Percentiles rank a stretch among this genome's conserved stretches.
Evolutionary conservation across 352 stramenopile genomes (phyloP).

Genomic region (Phytophthora sojae): DNA sequence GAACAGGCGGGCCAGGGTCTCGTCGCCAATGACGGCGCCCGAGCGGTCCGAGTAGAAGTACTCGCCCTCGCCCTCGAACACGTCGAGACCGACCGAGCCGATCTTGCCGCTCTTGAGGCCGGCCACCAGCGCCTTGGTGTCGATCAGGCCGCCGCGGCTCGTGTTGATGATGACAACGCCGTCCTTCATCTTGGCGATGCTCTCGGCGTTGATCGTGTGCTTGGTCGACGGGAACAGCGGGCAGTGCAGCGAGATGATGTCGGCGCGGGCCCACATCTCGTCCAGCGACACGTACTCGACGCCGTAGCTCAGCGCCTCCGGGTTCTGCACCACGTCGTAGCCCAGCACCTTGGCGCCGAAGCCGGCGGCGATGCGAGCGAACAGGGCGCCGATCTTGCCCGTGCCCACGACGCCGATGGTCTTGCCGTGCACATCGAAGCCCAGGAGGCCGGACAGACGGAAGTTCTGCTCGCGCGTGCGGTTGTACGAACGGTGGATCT

Average conservation of each 20-base stretch:
- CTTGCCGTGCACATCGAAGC: conserved; percentile 77
- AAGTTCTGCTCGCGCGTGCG: conserved; percentile 82
- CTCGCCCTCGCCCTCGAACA: conserved; percentile 84
- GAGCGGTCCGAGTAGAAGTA: conserved; percentile 84
- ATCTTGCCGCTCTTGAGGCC: conserved; percentile 85
- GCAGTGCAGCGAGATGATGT: conserved; percentile 91
- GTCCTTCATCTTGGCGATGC: conserved; percentile 88
- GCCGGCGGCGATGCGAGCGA: conserved; percentile 49
- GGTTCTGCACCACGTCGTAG: conserved; percentile 72
- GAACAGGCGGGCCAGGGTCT: conserved; percentile 70
- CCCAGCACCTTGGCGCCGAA: conserved; percentile 60
- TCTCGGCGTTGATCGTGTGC: conserved; percentile 85
- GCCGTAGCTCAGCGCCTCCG: conserved; percentile 43
- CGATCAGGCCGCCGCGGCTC: conserved; percentile 83
- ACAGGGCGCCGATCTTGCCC: conserved; percentile 50
- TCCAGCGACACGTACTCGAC: conserved; percentile 55
- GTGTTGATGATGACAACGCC: conserved; percentile 92
- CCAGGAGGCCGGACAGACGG: conserved; percentile 59
- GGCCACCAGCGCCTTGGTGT: conserved; percentile 81
- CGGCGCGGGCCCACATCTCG: conserved; percentile 62
- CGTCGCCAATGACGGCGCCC: conserved; percentile 65
- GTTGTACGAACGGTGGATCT: conserved; percentile 79
- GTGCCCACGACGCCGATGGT: conserved; percentile 73
- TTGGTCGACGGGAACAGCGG: conserved; percentile 83
- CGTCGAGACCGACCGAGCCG: conserved; percentile 80